These are phyloP conservation scores for Coemansia interrupta DNA, from an alignment of 192 early-diverging fungal species.

Conservation along the genomic window DNA sequence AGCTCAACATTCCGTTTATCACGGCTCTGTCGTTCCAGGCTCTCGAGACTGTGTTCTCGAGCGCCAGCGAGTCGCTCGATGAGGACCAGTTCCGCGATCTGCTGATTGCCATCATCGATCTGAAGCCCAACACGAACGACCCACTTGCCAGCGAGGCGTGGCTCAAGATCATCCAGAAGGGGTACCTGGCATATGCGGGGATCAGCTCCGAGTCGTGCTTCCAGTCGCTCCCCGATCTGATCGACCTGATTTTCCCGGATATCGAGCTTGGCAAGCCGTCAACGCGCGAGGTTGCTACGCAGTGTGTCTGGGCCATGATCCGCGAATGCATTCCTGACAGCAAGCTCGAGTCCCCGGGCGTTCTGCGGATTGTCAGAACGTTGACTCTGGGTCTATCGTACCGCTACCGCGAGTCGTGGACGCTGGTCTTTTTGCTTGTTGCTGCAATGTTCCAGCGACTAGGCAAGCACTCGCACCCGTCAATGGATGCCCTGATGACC, in stretches of 20 bases:
- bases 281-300: conserved; percentile 62
- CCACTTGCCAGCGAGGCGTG: conserved; percentile 75
- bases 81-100: conserved; percentile 55
- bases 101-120: conserved; percentile 61
- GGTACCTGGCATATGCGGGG: conserved; percentile 67
- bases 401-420: conserved; percentile 79
- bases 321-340: conserved; percentile 70
- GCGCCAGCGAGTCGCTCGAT: conserved; percentile 38
- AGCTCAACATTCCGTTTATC: conserved; percentile 72
- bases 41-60: conserved; percentile 32
- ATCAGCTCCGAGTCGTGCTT: conserved; percentile 54
- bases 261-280: conserved; percentile 61
- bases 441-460: conserved; percentile 78
- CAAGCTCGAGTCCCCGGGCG: conserved; percentile 63
- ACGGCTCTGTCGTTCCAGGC: conserved; percentile 63
- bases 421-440: conserved; percentile 70
- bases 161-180: conserved; percentile 75
- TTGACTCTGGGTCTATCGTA: conserved; percentile 65
- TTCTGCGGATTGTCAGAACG: conserved; percentile 53
- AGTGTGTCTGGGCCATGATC: conserved; percentile 68
- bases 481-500: conserved; percentile 59
- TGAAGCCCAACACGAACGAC: conserved; percentile 83
- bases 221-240: conserved; percentile 54
- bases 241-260: conserved; percentile 62
- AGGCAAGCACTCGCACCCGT: conserved; percentile 56